Evolutionary conservation across 2,329 filamentous ascomycete genomes (phyloP).

Genomic region (Aspergillus ruber): DNA sequence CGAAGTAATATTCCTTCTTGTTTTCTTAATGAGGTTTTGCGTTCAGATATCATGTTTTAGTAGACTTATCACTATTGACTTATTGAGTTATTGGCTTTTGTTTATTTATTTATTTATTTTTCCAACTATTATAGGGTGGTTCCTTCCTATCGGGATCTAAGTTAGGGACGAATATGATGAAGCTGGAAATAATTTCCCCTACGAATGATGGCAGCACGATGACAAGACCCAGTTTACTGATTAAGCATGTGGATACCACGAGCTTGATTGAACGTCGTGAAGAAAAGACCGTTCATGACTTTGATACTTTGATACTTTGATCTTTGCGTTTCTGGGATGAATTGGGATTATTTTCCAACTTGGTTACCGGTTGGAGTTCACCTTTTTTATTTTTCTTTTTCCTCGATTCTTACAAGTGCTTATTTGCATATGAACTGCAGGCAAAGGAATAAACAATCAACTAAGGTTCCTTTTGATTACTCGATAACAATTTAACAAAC

Average conservation of each 20-base stretch:
- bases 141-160: too few relatives aligned
- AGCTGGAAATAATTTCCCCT: constrained; percentile 6
- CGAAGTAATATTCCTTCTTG: not conserved
- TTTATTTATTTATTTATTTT: too few relatives aligned
- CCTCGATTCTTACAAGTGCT: not conserved
- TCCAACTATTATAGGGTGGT: too few relatives aligned
- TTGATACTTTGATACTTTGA: not conserved
- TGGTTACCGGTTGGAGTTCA: not conserved
- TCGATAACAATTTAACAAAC: too few relatives aligned
- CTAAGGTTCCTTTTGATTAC: too few relatives aligned
- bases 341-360: not conserved
- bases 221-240: not conserved
- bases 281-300: constrained; percentile 14
- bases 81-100: too few relatives aligned
- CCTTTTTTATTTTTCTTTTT: not conserved
- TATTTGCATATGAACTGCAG: too few relatives aligned
- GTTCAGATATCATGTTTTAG: too few relatives aligned
- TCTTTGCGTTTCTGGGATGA: not conserved
- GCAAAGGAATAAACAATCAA: too few relatives aligned
- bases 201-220: constrained; percentile 5
- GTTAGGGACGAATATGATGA: constrained; percentile 1
- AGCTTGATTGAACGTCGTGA: not conserved
- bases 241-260: not conserved
- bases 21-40: too few relatives aligned
- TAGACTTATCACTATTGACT: too few relatives aligned